Percentiles rank a stretch among this genome's conserved stretches.
Evolutionary conservation across 345 rosid species (phyloP).

Genomic region (Limnanthes douglasii): DNA sequence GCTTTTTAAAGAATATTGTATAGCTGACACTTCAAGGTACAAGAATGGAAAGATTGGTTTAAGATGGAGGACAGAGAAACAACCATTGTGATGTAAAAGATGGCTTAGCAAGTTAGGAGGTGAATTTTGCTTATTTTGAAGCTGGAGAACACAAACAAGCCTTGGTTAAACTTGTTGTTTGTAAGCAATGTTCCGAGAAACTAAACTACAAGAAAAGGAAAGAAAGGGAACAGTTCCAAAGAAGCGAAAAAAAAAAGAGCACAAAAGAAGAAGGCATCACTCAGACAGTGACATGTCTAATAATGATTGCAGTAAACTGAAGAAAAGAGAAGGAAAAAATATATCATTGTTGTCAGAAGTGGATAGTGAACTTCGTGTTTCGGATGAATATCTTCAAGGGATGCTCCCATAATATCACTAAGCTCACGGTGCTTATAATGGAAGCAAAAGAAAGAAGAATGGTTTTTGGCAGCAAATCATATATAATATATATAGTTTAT

Average conservation of each 20-base stretch:
- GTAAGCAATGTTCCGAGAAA: conserved; percentile 72
- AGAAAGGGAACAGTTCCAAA: conserved; percentile 39
- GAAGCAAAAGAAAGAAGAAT: too few relatives aligned
- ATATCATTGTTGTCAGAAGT: too few relatives aligned
- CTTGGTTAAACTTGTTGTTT: conserved; percentile 72
- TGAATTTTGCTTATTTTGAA: conserved; percentile 82
- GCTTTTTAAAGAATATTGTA: conserved; percentile 94
- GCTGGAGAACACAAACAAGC: conserved; percentile 96
- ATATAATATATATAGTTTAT: too few relatives aligned
- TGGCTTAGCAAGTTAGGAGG: conserved; percentile 88
- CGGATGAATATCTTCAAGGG: too few relatives aligned
- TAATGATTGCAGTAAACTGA: too few relatives aligned
- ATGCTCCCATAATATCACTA: too few relatives aligned
- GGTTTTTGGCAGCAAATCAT: too few relatives aligned
- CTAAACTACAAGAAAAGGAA: conserved; percentile 64
- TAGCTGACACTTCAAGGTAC: conserved; percentile 90
- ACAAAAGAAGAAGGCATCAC: conserved; percentile 50
- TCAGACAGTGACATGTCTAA: too few relatives aligned
- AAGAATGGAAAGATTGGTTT: conserved; percentile 92
- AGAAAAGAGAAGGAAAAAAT: too few relatives aligned
- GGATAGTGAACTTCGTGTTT: too few relatives aligned
- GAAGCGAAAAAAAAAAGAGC: conserved; percentile 30
- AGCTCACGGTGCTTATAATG: too few relatives aligned
- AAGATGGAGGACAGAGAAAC: conserved; percentile 94
- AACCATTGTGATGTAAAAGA: conserved; percentile 68